Conservation (phyloP, 2,329 filamentous ascomycete genomes). For the Cordyceps farinosa region DNA sequence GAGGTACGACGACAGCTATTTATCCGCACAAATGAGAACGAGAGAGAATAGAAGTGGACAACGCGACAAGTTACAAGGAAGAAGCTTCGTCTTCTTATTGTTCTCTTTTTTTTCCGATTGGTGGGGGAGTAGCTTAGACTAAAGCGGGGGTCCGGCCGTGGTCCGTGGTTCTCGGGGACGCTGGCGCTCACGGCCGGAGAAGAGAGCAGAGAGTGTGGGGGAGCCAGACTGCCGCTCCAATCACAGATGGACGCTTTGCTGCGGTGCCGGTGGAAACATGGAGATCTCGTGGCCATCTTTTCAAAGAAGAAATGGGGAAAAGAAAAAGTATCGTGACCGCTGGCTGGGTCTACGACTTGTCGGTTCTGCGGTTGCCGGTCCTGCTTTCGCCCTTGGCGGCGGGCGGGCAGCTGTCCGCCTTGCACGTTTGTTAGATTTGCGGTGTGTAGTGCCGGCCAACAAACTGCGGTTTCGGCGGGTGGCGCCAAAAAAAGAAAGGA, state of each 20-base stretch:
- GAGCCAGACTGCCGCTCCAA: slow-evolving; percentile 13
- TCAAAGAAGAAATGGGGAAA: background rate
- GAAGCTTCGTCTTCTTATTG: background rate
- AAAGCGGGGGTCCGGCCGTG: background rate
- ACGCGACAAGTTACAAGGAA: background rate
- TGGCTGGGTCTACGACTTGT: no score
- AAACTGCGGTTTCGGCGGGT: no score
- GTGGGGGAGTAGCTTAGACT: slow-evolving; percentile 5
- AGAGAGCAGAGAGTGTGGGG: slow-evolving; percentile 3
- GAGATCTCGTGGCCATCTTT: background rate
- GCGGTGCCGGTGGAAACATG: background rate
- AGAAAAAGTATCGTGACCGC: no score
- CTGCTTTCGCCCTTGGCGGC: no score
- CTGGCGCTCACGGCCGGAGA: background rate
- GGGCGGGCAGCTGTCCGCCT: no score
- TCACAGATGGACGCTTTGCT: slow-evolving; percentile 1
- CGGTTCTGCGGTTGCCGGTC: no score
- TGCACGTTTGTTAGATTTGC: no score
- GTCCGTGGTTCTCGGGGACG: background rate
- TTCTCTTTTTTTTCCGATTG: background rate
- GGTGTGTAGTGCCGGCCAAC: no score
- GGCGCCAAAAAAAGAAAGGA: no score
- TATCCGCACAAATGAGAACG: slow-evolving; percentile 1
- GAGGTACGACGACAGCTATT: background rate
- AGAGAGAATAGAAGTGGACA: background rate